Percentiles rank a stretch among this genome's conserved stretches.
These are phyloP conservation scores for Trametes maxima DNA, from an alignment of 768 basidiomycete species.

Conservation along the genomic window DNA sequence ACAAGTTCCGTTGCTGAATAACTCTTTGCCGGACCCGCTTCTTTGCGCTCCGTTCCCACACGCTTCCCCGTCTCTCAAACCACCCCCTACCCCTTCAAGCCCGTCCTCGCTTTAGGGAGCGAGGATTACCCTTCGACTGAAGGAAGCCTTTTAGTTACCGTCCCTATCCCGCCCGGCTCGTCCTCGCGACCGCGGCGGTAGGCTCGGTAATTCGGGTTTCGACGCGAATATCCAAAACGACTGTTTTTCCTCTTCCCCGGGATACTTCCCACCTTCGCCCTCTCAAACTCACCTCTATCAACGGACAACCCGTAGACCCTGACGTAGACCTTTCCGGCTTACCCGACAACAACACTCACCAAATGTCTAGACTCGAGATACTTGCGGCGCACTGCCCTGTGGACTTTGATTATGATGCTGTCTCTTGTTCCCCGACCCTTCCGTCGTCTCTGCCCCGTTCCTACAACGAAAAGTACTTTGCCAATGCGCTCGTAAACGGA, in stretches of 20 bases:
- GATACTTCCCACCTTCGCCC: conserved; percentile 12
- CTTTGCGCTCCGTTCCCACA: conserved; percentile 11
- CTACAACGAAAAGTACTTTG: conserved; percentile 27
- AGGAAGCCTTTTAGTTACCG: conserved; percentile 50
- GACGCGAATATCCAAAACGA: conserved; percentile 32
- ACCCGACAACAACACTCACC: conserved; percentile 11
- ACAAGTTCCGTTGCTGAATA: conserved; percentile 5
- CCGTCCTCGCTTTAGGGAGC: conserved; percentile 72
- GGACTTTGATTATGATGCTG: conserved; percentile 34
- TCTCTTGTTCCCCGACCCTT: conserved; percentile 30
- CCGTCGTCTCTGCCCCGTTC: conserved; percentile 26
- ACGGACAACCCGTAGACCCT: conserved; percentile 26
- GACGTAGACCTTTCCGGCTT: conserved; percentile 30
- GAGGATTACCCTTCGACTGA: conserved; percentile 67
- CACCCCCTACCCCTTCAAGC: conserved; percentile 43
- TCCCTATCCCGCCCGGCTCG: conserved; percentile 63
- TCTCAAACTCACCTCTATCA: conserved; percentile 4
- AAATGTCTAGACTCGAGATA: conserved; percentile 63
- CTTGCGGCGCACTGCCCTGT: conserved; percentile 39
- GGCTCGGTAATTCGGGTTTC: conserved; percentile 66
- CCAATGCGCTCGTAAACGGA: conserved; percentile 27
- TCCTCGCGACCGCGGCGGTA: conserved; percentile 71
- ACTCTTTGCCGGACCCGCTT: conserved; percentile 17
- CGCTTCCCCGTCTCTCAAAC: conserved; percentile 9
- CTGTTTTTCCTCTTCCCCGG: conserved; percentile 17